Conservation (phyloP, 441 rosid species). For the Arabidopsis hybrid region DNA sequence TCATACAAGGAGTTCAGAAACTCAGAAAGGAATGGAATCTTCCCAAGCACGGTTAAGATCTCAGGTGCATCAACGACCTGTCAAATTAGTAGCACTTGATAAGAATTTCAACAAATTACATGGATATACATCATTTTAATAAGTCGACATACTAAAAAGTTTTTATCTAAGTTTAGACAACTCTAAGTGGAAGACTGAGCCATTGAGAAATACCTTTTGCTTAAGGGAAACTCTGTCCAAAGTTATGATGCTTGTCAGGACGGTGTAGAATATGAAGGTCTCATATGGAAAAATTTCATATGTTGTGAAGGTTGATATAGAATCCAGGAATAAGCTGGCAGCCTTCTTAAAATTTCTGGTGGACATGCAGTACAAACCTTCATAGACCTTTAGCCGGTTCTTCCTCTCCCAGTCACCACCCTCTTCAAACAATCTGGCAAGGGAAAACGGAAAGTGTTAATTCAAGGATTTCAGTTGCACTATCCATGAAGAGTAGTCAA, state of each 20-base stretch:
- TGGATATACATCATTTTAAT: constrained; percentile 1
- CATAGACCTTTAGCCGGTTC: constrained; percentile 96
- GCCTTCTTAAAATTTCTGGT: constrained; percentile 94
- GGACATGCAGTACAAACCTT: constrained; percentile 95
- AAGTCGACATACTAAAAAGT: background rate
- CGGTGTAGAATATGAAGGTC: constrained; percentile 95
- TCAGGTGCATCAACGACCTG: constrained; percentile 99
- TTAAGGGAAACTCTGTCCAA: constrained; percentile 95
- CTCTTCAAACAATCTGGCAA: constrained; percentile 92
- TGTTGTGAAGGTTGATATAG: constrained; percentile 99
- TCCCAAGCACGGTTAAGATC: constrained; percentile 98
- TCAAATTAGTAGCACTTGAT: constrained; percentile 28
- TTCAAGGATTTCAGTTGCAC: background rate
- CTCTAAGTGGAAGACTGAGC: constrained; percentile 16
- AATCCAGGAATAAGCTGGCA: constrained; percentile 84
- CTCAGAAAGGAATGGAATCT: constrained; percentile 85
- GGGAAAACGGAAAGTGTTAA: constrained; percentile 18
- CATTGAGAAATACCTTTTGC: constrained; percentile 72
- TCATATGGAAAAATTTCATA: constrained; percentile 96
- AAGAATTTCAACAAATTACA: background rate
- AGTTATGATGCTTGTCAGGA: constrained; percentile 93
- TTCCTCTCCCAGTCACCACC: constrained; percentile 99
- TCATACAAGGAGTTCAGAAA: constrained; percentile 91
- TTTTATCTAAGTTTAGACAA: background rate
- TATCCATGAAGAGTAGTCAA: constrained; percentile 4